phyloP scores from a whole-genome alignment of 441 rosid genomes.

The Populus hybrid region DNA sequence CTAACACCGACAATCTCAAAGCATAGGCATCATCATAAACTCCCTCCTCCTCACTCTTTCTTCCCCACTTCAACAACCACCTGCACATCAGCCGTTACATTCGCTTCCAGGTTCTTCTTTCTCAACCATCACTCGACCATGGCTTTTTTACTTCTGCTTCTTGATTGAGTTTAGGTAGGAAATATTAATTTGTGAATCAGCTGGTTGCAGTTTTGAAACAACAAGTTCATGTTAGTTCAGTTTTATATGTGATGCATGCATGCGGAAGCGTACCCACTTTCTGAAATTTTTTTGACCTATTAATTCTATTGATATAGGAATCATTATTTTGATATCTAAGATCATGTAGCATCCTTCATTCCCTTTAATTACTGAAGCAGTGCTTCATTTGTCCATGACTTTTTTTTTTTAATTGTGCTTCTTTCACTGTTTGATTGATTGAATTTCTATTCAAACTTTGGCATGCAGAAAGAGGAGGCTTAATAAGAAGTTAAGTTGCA shows the following conservation, averaged over 20 bases:
- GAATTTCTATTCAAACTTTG: background rate
- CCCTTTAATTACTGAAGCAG: background rate
- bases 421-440: background rate
- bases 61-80: background rate
- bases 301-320: background rate
- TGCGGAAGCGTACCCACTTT: background rate
- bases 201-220: background rate
- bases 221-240: background rate
- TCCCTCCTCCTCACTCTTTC: background rate
- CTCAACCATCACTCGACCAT: background rate
- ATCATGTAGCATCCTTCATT: background rate
- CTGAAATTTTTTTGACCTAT: background rate
- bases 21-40: background rate
- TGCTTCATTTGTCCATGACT: background rate
- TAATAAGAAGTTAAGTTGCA: background rate
- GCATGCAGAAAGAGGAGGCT: constrained; percentile 8
- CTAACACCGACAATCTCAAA: background rate
- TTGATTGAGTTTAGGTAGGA: too few relatives aligned
- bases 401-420: background rate
- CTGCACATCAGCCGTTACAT: background rate
- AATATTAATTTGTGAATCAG: too few relatives aligned
- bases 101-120: background rate
- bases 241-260: background rate
- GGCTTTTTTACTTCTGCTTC: background rate
- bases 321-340: background rate